These are phyloP conservation scores for Hypoxylon sp. DNA, from an alignment of 2,329 filamentous ascomycete species.

Conservation along the genomic window DNA sequence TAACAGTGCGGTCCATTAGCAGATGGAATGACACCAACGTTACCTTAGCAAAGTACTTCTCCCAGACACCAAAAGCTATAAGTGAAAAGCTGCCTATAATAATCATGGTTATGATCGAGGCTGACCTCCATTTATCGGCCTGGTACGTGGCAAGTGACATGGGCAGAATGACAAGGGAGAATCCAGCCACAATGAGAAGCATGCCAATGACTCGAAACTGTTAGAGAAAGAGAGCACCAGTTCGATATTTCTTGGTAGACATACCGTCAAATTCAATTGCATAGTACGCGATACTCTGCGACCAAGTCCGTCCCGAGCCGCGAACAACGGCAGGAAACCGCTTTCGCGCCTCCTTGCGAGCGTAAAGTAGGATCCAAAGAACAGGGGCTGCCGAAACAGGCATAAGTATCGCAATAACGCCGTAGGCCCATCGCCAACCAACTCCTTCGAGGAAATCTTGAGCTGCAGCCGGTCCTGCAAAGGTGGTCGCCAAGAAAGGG, in stretches of 20 bases:
- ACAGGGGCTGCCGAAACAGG: conserved; percentile 70
- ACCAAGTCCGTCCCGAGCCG: conserved; percentile 12
- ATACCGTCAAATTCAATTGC: conserved; percentile 52
- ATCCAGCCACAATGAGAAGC: conserved; percentile 13
- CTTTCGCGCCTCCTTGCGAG: conserved; percentile 61
- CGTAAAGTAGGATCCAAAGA: conserved; percentile 68
- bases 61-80: conserved; percentile 65
- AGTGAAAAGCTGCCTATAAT: conserved; percentile 69
- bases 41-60: conserved; percentile 65
- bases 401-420: conserved; percentile 70
- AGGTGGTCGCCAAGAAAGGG: conserved; percentile 73
- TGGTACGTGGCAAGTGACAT: conserved; percentile 63
- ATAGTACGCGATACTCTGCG: conserved; percentile 54
- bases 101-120: conserved; percentile 65
- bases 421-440: conserved; percentile 74
- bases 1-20: conserved; percentile 60
- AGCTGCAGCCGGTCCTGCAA: conserved; percentile 69
- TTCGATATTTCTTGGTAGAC: conserved; percentile 11
- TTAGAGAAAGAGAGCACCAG: not conserved
- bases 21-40: conserved; percentile 66
- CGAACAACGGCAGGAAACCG: conserved; percentile 57
- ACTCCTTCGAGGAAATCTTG: conserved; percentile 63
- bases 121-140: conserved; percentile 60
- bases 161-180: conserved; percentile 58
- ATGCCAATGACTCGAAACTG: conserved; percentile 7